Percentiles rank a stretch among this genome's conserved stretches.
These are phyloP conservation scores for Ogataea degrootiae DNA, from an alignment of 805 yeast genomes.

Conservation along the genomic window DNA sequence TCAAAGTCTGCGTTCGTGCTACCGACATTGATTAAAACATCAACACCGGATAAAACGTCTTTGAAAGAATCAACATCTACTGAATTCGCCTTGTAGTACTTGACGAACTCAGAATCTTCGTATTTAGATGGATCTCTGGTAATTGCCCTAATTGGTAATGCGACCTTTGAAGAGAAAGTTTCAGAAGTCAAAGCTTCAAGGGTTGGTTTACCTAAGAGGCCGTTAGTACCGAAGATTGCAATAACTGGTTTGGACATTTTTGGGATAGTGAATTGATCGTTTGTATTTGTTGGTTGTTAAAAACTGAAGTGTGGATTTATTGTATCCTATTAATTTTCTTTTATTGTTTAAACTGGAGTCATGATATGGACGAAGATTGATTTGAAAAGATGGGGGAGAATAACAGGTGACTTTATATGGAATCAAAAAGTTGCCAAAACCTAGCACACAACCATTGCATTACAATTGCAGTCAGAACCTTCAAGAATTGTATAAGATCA, in stretches of 20 bases:
- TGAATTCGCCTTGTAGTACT: conserved; percentile 35
- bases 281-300: too few relatives aligned
- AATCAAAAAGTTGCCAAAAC: too few relatives aligned
- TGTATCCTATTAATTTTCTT: too few relatives aligned
- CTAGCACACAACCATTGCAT: too few relatives aligned
- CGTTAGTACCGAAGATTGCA: conserved; percentile 51
- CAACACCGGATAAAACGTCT: conserved; percentile 41
- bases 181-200: conserved; percentile 41
- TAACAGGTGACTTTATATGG: too few relatives aligned
- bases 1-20: conserved; percentile 25
- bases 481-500: too few relatives aligned
- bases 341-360: too few relatives aligned
- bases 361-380: too few relatives aligned
- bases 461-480: too few relatives aligned
- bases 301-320: too few relatives aligned
- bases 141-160: conserved; percentile 47
- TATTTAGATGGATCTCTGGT: conserved; percentile 39
- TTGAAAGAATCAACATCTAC: conserved; percentile 26
- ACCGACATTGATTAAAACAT: conserved; percentile 46
- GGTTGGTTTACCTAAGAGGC: conserved; percentile 46
- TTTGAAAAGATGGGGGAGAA: too few relatives aligned
- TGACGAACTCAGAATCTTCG: conserved; percentile 30
- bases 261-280: neutral
- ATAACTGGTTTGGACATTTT: conserved; percentile 29
- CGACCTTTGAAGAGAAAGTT: conserved; percentile 36